Evolutionary conservation across 179 eudicot species (phyloP).

Genomic region (Beta lomatogona): DNA sequence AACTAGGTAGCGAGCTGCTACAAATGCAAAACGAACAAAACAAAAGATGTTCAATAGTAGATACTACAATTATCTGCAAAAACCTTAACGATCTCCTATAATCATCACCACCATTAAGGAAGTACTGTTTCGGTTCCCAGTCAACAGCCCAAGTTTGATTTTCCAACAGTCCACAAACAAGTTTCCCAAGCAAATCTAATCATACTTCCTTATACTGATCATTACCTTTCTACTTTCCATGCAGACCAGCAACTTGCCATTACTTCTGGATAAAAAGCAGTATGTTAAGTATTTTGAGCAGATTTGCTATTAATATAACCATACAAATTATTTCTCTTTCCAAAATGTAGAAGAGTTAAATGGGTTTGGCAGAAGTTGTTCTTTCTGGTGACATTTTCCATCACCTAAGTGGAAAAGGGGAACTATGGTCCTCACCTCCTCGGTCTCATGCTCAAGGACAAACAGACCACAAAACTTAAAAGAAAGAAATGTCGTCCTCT

Average conservation of each 20-base stretch:
- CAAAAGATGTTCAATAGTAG: no score
- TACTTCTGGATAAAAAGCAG: background rate
- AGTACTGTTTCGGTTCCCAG: background rate
- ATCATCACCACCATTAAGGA: background rate
- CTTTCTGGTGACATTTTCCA: background rate
- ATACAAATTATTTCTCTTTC: background rate
- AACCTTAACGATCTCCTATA: no score
- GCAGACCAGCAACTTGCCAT: no score
- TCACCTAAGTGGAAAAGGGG: background rate
- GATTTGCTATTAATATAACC: background rate
- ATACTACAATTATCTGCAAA: no score
- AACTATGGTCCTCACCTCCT: background rate
- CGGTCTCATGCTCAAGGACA: background rate
- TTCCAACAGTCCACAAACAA: background rate
- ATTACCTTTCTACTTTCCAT: no score
- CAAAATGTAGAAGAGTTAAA: background rate
- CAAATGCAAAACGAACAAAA: no score
- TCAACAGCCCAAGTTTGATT: background rate
- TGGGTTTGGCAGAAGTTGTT: background rate
- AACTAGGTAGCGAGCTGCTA: no score
- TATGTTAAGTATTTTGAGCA: background rate
- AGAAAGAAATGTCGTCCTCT: no score
- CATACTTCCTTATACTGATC: no score
- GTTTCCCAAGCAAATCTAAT: background rate
- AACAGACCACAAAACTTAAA: background rate